phyloP scores from a whole-genome alignment of 306 rosid genomes.

The Fragaria vesca region DNA sequence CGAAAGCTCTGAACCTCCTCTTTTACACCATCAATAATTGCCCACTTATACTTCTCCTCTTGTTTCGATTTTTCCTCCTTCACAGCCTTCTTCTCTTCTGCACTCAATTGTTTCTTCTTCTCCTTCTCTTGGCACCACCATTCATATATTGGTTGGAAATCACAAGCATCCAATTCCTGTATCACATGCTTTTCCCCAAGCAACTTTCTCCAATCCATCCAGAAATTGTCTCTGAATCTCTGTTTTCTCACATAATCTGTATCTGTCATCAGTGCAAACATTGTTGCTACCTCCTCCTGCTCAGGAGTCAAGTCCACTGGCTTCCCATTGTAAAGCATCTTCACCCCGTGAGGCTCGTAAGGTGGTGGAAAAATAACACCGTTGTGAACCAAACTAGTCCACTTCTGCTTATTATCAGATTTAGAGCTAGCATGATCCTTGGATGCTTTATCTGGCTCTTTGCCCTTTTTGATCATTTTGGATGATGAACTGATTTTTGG shows the following conservation, averaged over 20 bases:
- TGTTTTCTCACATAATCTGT: conserved; percentile 81
- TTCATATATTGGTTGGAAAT: conserved; percentile 87
- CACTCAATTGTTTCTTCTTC: conserved; percentile 82
- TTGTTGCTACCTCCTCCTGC: conserved; percentile 99
- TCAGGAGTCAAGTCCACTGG: conserved; percentile 70
- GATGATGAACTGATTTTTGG: conserved; percentile 33
- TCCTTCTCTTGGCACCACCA: conserved; percentile 84
- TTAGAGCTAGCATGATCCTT: conserved; percentile 72
- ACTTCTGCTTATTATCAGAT: conserved; percentile 73
- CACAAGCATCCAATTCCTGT: conserved; percentile 83
- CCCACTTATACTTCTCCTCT: conserved; percentile 98
- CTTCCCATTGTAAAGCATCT: conserved; percentile 71
- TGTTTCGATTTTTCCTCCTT: conserved; percentile 86
- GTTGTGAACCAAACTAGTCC: conserved; percentile 86
- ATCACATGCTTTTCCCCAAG: conserved; percentile 81
- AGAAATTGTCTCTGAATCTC: conserved; percentile 82
- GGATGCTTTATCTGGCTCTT: conserved; percentile 20
- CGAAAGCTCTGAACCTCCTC: conserved; percentile 97
- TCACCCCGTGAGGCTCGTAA: conserved; percentile 70
- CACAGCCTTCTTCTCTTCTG: conserved; percentile 76
- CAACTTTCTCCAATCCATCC: conserved; percentile 90
- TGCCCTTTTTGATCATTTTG: conserved; percentile 28
- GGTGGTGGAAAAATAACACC: conserved; percentile 94
- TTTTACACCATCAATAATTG: conserved; percentile 83
- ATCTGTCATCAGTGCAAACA: conserved; percentile 92